Evolutionary conservation across 495 filamentous ascomycete species (phyloP), one percentile per base, ranked within the genome.

Genomic region (Bacidia rubella): DNA sequence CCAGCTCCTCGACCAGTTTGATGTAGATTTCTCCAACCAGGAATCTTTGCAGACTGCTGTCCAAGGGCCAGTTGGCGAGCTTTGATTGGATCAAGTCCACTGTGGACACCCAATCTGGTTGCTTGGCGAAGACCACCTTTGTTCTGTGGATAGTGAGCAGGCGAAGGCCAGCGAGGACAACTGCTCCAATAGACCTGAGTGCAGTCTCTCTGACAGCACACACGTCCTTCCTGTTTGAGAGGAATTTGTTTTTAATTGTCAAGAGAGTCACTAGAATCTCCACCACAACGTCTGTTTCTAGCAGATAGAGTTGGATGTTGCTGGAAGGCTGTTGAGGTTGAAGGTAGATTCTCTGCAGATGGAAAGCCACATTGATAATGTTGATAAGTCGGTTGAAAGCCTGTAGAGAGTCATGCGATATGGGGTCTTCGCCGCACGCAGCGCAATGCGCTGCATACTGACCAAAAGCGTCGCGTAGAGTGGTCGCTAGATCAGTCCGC

Each of bases 241-340:
- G 41, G 19, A 7, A 44, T 5, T 22, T 44, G 20, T 44, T 17
- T 17, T 44, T 44, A 20, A 44, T 20, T n/a, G 41, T 17, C 41
- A 44, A 44, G 17, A 44, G 41, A 44, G 19, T 9, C 9, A 5
- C 17, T 20, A 44, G 19, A 44, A 44, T 9, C 17, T 44, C 41
- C 5, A 20, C 7, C 9, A 44, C 41, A 9, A 44, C 7, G 19
- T 7, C 41, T 9, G 41, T 7, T 20, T 44, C 41, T 17, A 44
- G 19, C 7, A 2, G 62, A 45, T 58, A 64, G 62, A 64, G 42
- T 23, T 1, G 17, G 20, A 42, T 22, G 3, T 52, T 32, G 1
- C 19, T 12, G 17, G 41, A 29, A 20, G 40, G 46, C 9, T 22
- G 12, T 22, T 19, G 4, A 7, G 46, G 9, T 25, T 49, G 46